phyloP scores from a whole-genome alignment of 2,329 filamentous ascomycete genomes.

The Fusarium sp. region DNA sequence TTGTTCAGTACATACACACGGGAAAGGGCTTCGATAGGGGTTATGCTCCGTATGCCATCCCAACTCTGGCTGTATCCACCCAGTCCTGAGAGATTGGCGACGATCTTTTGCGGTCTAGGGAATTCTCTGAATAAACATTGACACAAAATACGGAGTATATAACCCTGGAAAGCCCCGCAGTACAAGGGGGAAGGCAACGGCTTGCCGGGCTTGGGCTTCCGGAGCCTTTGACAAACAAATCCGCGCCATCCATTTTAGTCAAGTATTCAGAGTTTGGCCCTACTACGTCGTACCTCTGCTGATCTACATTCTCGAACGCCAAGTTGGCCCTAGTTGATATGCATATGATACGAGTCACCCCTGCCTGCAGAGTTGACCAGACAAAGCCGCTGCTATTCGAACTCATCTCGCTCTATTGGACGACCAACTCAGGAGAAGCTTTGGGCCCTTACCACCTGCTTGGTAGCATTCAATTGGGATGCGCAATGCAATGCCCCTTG shows the following conservation, averaged over 20 bases:
- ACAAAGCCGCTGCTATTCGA: constrained; percentile 9
- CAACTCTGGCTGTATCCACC: neutral
- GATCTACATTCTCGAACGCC: neutral
- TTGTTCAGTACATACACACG: neutral
- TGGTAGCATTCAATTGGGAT: neutral
- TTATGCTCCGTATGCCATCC: neutral
- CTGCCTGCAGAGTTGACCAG: constrained; percentile 2
- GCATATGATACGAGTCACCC: neutral
- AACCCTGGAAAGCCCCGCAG: too few species aligned
- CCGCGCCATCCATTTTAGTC: neutral
- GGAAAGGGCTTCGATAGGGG: neutral
- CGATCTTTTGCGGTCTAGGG: constrained; percentile 23
- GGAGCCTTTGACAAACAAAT: constrained; percentile 1
- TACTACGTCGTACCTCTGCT: neutral
- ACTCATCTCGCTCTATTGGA: constrained; percentile 36
- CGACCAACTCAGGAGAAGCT: constrained; percentile 8
- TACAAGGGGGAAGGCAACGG: too few species aligned
- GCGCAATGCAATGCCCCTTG: constrained; percentile 4
- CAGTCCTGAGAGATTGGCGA: constrained; percentile 12
- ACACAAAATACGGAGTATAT: too few species aligned
- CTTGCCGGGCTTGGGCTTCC: too few species aligned
- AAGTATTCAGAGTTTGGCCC: neutral
- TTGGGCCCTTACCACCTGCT: neutral
- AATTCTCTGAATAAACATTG: neutral
- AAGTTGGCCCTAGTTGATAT: neutral